Evolutionary conservation across 129 eudicot genomes (phyloP), one percentile per base, ranked within the genome.

Genomic region (Flaveria bidentis): DNA sequence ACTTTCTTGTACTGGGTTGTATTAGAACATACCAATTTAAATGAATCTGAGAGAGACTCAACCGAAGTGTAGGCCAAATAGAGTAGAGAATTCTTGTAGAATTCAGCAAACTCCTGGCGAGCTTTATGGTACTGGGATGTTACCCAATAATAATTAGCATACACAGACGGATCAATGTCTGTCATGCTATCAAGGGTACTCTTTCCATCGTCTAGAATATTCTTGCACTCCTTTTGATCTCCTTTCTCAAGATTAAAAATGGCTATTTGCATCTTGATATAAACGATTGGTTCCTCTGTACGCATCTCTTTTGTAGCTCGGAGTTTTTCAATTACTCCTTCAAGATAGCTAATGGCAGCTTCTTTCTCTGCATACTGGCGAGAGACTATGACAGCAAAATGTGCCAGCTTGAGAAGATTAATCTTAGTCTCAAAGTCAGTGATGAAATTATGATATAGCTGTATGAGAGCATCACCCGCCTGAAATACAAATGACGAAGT

Each of bases 381-480:
- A 76, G 96, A 93, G 69, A 93, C 95, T 75, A 85, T 93, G 71
- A 86, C 98, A 26, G 92, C 95, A 90, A 93, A 90, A 80, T 93
- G 98, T 49, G 98, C 95, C 69, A 93, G 95, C 90, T 93, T 93
- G 74, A 93, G 98, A 62, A 93, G 95, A 75, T 93, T 93, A 81
- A 93, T 90, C 81, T 93, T 93, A 15, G 98, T 90, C 96, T 93
- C 98, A 68, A 93, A 93, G 68, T 93, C 96, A 5, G 95, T 85
- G 83, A 93, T 90, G 85, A 93, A 93, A 74, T 93, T 83, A 51
- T 93, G 86, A 76, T 93, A 93, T 44, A 93, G 87, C 78, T 93
- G 98, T 56, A 93, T 93, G 65, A 93, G 88, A 65, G 98, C 88
- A 87, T 93, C 98, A 64, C 98, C 96, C 9, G 95, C 92, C 98